Evolutionary conservation across 1,284 basidiomycete species (phyloP), one percentile per base, ranked within the genome.

Genomic region (Trametes sp.): DNA sequence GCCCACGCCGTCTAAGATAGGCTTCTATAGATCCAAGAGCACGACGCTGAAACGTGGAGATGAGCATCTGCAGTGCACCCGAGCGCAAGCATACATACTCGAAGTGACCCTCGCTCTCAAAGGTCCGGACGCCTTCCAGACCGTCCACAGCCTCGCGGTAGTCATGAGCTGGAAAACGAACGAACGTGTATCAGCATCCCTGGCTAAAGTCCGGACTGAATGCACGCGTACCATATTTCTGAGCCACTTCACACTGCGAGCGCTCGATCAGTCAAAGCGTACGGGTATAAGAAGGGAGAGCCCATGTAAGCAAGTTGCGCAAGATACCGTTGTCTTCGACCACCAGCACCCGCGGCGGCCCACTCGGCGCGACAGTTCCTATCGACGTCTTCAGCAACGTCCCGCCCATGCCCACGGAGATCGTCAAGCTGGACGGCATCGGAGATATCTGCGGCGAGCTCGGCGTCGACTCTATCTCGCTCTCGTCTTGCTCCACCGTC

Each of bases 21-120:
- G 96, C 96, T 98, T 98, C 0, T 93, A 95, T 54, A 98, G 80
- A 76, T 98, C 96, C 70, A 98, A 81, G 24, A 97, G 82, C 42
- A 96, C 87, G 42, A 96, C 87, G 65, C 93, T 95, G 10, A 11
- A 59, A 62, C 56, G 64, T 54, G 49, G 61, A 59, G 55, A 29
- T 49, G 46, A 45, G 41, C n/a, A 45, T 36, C 57, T 16, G 19
- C 38, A 41, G 16, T 41, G 16, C 38, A 26, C 19, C 23, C 36
- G 9, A 13, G 48, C 28, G 42, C 24, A 41, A 26, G 14, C 35
- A n/a, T 6, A 82, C 90, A 69, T 74, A 95, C 94, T 96, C 86
- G 73, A 95, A 89, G 62, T 87, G 84, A 7, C 87, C 87, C 16
- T 89, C 83, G 16, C 80, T 70, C 63, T 84, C 82, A 73, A 93